Evolutionary conservation across 176 grass and related monocot genomes (phyloP).

Genomic region (Poa pratensis): DNA sequence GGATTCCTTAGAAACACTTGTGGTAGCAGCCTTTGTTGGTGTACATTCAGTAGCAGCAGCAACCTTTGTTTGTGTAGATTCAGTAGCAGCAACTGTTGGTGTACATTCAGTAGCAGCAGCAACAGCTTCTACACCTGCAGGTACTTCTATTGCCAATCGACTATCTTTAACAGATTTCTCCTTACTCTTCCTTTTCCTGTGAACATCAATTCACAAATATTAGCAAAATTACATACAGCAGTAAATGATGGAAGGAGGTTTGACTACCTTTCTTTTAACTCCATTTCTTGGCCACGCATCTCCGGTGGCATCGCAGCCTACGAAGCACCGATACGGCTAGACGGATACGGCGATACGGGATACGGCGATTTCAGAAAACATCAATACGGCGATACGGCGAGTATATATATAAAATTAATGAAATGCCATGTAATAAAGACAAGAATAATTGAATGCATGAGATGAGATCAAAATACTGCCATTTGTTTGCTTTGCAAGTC

Average conservation of each 20-base stretch:
- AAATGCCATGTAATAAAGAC: too few relatives aligned
- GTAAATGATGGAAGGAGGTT: neutral
- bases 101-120: neutral
- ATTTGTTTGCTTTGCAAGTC: too few relatives aligned
- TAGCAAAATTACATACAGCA: neutral
- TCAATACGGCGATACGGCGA: too few relatives aligned
- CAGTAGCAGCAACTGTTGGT: neutral
- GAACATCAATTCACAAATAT: neutral
- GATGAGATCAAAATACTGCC: too few relatives aligned
- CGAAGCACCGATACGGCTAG: too few relatives aligned
- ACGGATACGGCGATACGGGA: too few relatives aligned
- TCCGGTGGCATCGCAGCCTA: constrained; percentile 49
- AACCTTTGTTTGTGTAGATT: neutral
- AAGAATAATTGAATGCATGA: too few relatives aligned
- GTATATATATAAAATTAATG: too few relatives aligned
- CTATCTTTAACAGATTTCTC: neutral
- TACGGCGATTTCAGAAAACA: too few relatives aligned
- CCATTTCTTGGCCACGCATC: constrained; percentile 9
- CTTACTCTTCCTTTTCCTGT: neutral
- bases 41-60: neutral
- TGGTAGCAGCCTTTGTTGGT: neutral
- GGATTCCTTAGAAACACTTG: neutral
- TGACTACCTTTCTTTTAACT: neutral
- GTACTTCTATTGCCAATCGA: neutral
- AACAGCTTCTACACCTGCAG: neutral